Evolutionary conservation across 2,329 filamentous ascomycete genomes (phyloP), one percentile per base, ranked within the genome.

Genomic region (Blumeria hordei): DNA sequence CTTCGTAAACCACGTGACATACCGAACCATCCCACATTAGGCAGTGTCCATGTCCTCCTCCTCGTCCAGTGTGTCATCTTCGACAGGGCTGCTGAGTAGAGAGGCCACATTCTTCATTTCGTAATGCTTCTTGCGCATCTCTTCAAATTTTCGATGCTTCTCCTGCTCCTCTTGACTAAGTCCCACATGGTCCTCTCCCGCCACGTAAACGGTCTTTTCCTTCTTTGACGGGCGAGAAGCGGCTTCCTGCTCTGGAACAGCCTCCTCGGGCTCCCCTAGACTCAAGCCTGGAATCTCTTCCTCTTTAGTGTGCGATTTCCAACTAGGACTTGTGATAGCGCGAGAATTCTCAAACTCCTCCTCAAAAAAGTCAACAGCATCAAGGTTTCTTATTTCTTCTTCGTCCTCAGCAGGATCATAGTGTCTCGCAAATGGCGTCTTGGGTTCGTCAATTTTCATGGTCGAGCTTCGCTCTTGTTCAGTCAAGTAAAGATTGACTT

Each of bases 391-490:
- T 28, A 77, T 66, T 64, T 92, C 86, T 36, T 82, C 64, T 54
- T 87, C 86, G 59, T 96, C 90, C 64, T 95, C 87, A 44, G 80
- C 68, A 4, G 88, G 88, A 65, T 96, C 85, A 69, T 95, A 95
- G 64, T 88, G 86, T 65, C 83, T 84, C 37, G 87, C 92, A 67
- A 90, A 98, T 4, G 92, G 92, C 7, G 92, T 98, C 75, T 98
- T 98, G 58, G 92, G 92, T 71, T 98, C 92, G 61, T 88, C 85
- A 60, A 98, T 98, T 74, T 96, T 98, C 92, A 98, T 98, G 57
- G 88, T 95, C 58, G 84, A 83, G 57, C 81, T 87, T 69, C 85
- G 88, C 69, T 96, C 87, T 69, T 96, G 90, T 71, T 98, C 92
- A 7, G 92, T 92, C 54, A 98, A 76, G 70, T 95, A 98, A 35